phyloP scores from a whole-genome alignment of 2,329 filamentous ascomycete species.

The Setomelanomma holmii region DNA sequence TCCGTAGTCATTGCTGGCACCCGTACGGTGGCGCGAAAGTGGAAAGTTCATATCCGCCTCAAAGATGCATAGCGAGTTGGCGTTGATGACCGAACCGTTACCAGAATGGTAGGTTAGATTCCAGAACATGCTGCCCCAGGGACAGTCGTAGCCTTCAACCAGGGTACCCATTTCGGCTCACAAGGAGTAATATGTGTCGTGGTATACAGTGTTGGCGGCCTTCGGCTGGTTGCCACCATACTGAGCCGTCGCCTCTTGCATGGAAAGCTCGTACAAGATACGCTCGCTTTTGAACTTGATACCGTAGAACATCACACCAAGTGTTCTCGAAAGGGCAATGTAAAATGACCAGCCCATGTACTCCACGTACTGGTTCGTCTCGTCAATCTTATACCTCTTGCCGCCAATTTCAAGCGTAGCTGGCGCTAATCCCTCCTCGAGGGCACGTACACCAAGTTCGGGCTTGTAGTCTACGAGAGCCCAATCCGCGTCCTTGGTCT shows the following conservation, averaged over 20 bases:
- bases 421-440: constrained; percentile 54
- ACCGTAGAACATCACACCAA: constrained; percentile 60
- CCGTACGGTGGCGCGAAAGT: constrained; percentile 41
- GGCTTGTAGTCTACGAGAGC: constrained; percentile 51
- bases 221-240: constrained; percentile 57
- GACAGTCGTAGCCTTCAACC: constrained; percentile 60
- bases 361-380: constrained; percentile 53
- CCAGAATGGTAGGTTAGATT: constrained; percentile 56
- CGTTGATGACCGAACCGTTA: constrained; percentile 51
- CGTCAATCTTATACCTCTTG: constrained; percentile 53
- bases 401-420: constrained; percentile 50
- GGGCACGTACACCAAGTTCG: constrained; percentile 31
- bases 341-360: constrained; percentile 62
- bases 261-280: constrained; percentile 63
- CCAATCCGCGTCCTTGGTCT: constrained; percentile 58
- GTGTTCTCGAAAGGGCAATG: constrained; percentile 57
- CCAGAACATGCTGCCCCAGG: constrained; percentile 58
- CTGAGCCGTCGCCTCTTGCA: constrained; percentile 64
- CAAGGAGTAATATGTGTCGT: constrained; percentile 59
- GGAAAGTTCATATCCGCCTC: constrained; percentile 42
- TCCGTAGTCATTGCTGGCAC: constrained; percentile 24
- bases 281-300: constrained; percentile 63
- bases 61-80: constrained; percentile 59
- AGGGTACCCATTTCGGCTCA: constrained; percentile 53
- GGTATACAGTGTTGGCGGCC: constrained; percentile 55